phyloP scores from a whole-genome alignment of 768 basidiomycete species.

The Lentinula lateritia region DNA sequence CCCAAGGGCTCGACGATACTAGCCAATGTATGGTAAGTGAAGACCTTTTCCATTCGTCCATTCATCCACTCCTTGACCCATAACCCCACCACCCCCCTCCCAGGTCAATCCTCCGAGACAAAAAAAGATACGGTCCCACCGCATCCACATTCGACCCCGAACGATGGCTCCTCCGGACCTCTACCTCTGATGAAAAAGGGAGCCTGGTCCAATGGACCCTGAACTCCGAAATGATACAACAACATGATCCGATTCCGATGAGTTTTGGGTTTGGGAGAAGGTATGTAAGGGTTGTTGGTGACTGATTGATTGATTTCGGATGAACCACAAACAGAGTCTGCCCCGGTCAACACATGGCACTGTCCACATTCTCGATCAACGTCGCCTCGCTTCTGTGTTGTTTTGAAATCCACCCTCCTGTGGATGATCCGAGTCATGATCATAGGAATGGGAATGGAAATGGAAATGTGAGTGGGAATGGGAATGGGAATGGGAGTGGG shows the following conservation, averaged over 20 bases:
- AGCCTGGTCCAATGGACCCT: not conserved
- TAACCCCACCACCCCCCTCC: no score
- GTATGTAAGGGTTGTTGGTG: no score
- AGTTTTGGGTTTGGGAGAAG: not conserved
- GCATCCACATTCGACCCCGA: not conserved
- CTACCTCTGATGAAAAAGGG: not conserved
- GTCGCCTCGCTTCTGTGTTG: constrained; percentile 24
- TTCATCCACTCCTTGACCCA: not conserved
- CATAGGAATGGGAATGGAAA: no score
- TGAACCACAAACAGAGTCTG: constrained; percentile 21
- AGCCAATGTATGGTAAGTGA: constrained; percentile 26
- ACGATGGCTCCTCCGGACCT: not conserved
- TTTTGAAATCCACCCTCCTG: constrained; percentile 21
- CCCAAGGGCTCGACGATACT: constrained; percentile 29
- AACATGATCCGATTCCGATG: not conserved
- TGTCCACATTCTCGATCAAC: constrained; percentile 20
- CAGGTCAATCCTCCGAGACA: not conserved
- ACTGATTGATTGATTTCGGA: no score
- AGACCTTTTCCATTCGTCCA: not conserved
- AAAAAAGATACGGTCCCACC: not conserved
- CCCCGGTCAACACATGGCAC: constrained; percentile 25
- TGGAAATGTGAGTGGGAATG: no score
- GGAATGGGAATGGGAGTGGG: no score
- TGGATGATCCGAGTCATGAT: constrained; percentile 13
- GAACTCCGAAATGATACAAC: not conserved